phyloP scores from a whole-genome alignment of 495 filamentous ascomycete genomes.

The Xylaria castorea region DNA sequence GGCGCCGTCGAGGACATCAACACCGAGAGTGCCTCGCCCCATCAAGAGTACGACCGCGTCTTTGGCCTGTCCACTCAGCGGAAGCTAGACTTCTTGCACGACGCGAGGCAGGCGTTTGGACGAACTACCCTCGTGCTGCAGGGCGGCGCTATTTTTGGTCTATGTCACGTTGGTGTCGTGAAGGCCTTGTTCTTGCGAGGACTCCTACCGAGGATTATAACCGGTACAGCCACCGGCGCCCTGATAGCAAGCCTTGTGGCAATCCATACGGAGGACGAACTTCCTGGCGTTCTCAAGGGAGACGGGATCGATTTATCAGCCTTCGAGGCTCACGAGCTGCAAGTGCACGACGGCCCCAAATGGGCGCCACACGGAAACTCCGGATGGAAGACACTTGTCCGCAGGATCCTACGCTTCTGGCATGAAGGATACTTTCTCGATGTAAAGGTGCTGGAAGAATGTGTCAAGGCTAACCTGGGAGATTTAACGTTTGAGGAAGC shows the following conservation, averaged over 20 bases:
- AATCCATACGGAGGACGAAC: constrained; percentile 86
- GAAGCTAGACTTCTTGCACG: constrained; percentile 87
- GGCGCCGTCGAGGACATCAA: constrained; percentile 80
- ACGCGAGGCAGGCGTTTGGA: constrained; percentile 90
- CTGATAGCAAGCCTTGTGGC: constrained; percentile 90
- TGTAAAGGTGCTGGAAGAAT: constrained; percentile 80
- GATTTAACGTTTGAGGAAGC: constrained; percentile 95
- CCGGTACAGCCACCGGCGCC: constrained; percentile 88
- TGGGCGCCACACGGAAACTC: constrained; percentile 42
- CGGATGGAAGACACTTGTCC: constrained; percentile 62
- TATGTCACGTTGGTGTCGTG: constrained; percentile 91
- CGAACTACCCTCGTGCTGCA: constrained; percentile 85
- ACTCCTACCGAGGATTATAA: constrained; percentile 86
- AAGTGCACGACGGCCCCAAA: constrained; percentile 20
- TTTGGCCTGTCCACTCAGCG: constrained; percentile 76
- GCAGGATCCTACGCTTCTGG: constrained; percentile 70
- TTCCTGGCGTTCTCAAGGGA: constrained; percentile 76
- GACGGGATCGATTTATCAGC: constrained; percentile 84
- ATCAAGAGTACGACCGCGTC: constrained; percentile 46
- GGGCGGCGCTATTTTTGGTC: constrained; percentile 89
- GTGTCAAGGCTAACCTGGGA: constrained; percentile 83
- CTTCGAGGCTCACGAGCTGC: constrained; percentile 60
- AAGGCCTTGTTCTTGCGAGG: constrained; percentile 87
- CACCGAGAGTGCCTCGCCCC: constrained; percentile 38
- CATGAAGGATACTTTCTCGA: constrained; percentile 85